phyloP scores from a whole-genome alignment of 257 asterid species.

The Solanum megistacrolobum region DNA sequence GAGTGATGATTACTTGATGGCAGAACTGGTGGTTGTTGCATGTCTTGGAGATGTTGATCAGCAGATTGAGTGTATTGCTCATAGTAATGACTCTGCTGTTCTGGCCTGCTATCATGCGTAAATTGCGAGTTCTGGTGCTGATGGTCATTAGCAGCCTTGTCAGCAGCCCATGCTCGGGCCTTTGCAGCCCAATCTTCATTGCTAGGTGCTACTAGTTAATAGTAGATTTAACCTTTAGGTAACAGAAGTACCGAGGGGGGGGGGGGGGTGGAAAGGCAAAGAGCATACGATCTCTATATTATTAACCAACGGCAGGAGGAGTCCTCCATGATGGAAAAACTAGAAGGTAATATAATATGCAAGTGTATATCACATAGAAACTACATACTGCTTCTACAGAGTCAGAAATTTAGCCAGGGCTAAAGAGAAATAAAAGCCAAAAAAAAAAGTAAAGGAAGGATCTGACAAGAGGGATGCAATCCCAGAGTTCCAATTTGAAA shows the following conservation, averaged over 20 bases:
- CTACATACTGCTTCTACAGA: neutral
- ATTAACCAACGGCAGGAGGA: neutral
- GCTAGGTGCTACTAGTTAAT: conserved; percentile 40
- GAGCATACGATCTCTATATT: neutral
- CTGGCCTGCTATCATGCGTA: conserved; percentile 39
- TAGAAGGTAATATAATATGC: neutral
- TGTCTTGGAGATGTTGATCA: conserved; percentile 39
- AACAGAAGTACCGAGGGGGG: neutral
- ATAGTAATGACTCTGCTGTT: conserved; percentile 40
- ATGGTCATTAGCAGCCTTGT: conserved; percentile 55
- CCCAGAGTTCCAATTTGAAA: neutral
- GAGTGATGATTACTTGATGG: conserved; percentile 45
- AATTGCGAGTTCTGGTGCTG: conserved; percentile 49
- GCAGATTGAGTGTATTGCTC: conserved; percentile 43
- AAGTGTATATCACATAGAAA: neutral
- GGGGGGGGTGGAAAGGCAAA: neutral
- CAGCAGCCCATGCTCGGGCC: conserved; percentile 98
- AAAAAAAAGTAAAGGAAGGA: neutral
- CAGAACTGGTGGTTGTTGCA: conserved; percentile 23
- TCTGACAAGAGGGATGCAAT: neutral
- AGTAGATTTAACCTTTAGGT: conserved; percentile 10
- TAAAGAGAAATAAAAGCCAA: neutral
- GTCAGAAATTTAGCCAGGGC: neutral
- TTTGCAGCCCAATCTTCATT: conserved; percentile 93
- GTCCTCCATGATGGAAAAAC: neutral